A percentile compares a stretch with the other conserved stretches of the same genome.
Conservation (phyloP, 768 basidiomycete species). For the Kwoniella sp. region DNA sequence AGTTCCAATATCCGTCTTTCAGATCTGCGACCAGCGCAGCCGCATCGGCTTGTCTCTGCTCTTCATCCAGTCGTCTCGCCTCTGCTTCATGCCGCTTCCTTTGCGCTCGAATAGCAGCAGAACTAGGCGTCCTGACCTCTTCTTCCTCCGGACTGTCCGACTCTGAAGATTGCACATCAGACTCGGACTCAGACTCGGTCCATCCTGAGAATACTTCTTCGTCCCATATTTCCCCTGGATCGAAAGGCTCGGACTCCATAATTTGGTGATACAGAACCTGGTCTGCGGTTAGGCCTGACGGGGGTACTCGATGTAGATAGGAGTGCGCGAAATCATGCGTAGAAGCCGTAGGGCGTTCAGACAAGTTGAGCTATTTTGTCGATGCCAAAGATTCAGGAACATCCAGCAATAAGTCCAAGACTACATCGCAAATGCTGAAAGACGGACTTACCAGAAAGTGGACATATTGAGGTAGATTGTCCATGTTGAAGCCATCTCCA, state of each 20-base stretch:
- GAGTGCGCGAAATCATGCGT: constrained; percentile 36
- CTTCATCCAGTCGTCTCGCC: constrained; percentile 9
- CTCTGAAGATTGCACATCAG: constrained; percentile 1
- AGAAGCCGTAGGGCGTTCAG: constrained; percentile 13
- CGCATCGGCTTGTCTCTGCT: constrained; percentile 26
- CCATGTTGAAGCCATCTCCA: constrained; percentile 26
- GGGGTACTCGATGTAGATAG: constrained; percentile 23
- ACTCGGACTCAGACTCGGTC: constrained; percentile 37
- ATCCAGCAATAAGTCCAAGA: no score
- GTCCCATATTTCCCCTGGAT: constrained; percentile 35
- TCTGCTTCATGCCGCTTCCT: constrained; percentile 2
- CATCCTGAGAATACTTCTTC: constrained; percentile 43
- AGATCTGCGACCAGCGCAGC: constrained; percentile 14
- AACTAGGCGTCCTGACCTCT: constrained; percentile 21
- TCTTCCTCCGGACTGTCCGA: constrained; percentile 20
- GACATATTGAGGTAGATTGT: constrained; percentile 45
- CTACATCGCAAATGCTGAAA: neutral
- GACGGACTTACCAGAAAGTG: constrained; percentile 37
- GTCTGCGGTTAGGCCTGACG: constrained; percentile 35
- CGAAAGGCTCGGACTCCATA: constrained; percentile 42
- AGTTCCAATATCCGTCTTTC: constrained; percentile 37
- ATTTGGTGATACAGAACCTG: constrained; percentile 44
- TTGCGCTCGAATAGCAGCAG: constrained; percentile 8
- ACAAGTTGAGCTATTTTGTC: constrained; percentile 35
- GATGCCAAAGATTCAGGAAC: no score